Percentiles rank a stretch among this genome's conserved stretches.
Conservation (phyloP, 345 rosid species). For the Acer yangbiense region DNA sequence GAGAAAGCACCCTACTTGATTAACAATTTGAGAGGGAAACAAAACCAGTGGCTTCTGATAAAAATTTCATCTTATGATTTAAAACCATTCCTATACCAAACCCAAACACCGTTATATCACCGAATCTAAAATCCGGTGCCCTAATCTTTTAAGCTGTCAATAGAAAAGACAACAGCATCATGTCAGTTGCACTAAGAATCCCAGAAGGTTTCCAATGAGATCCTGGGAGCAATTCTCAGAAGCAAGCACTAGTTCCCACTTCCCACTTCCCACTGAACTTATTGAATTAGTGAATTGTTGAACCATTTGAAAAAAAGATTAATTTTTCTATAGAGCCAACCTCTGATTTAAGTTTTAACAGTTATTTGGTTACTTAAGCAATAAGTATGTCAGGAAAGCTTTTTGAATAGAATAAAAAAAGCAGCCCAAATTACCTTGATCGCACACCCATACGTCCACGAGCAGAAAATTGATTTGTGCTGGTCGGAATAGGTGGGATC, state of each 20-base stretch:
- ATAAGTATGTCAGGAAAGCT: neutral
- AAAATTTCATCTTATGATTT: too few relatives aligned
- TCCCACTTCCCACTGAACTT: neutral
- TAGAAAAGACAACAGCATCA: neutral
- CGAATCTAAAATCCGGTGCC: too few relatives aligned
- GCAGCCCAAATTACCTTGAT: constrained; percentile 58
- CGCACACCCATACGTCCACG: constrained; percentile 91
- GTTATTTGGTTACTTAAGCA: neutral
- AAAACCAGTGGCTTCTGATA: neutral
- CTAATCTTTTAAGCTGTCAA: too few relatives aligned
- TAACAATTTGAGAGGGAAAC: neutral
- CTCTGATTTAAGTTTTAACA: neutral
- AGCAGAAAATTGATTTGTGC: constrained; percentile 85
- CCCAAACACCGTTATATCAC: too few relatives aligned
- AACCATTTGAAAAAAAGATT: neutral
- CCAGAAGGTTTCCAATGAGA: neutral
- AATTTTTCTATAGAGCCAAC: neutral
- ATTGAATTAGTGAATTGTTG: neutral
- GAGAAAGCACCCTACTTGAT: neutral
- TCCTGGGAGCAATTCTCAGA: neutral
- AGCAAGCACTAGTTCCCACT: neutral
- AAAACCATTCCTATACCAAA: too few relatives aligned
- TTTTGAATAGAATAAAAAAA: neutral
- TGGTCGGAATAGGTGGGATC: constrained; percentile 78
- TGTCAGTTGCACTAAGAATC: neutral